Evolutionary conservation across 495 filamentous ascomycete species (phyloP), one percentile per base, ranked within the genome.

Genomic region (Hypoxylon subgilvum): DNA sequence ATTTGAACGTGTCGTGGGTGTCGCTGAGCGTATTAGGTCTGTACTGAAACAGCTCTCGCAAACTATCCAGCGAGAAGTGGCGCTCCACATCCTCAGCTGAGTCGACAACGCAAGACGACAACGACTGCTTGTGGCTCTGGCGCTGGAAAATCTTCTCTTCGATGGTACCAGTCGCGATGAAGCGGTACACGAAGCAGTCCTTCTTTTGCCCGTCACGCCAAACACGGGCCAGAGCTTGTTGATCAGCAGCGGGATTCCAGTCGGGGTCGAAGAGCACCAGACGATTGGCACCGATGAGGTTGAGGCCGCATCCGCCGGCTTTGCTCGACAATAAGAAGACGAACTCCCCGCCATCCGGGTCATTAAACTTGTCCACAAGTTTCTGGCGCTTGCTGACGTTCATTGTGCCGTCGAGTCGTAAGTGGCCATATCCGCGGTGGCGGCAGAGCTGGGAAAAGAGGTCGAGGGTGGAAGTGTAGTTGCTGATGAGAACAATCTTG

Each of bases 111-210:
- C 94, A 97, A 0, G 91, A 94, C 0, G 91, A 96, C 4, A 99
- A 81, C 0, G 90, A 93, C 72, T 97, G 95, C 72, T 99, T 99
- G 79, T 99, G 94, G 3, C 89, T 94, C 69, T 99, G 94, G 5
- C 94, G 85, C 74, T 97, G 95, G 80, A 99, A 99, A 68, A 99
- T 97, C 78, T 99, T 99, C 73, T 99, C 94, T 68, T 99, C 94
- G 67, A 99, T 99, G 0, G 94, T 96, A 1, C 95, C 94, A 0
- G 95, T 97, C 0, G 92, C 88, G 61, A 99, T 97, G 77, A 99
- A 97, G 23, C 95, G 90, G 76, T 99, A 99, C 18, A 99, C 94
- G 64, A 99, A 97, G 62, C 95, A 97, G 69, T 97, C 92, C 67
- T 99, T 99, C 81, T 96, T 97, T 69, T 99, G 95, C 0, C 95